These are phyloP conservation scores for Trichoderma hamatum DNA, from an alignment of 2,329 filamentous ascomycete genomes.

Conservation along the genomic window DNA sequence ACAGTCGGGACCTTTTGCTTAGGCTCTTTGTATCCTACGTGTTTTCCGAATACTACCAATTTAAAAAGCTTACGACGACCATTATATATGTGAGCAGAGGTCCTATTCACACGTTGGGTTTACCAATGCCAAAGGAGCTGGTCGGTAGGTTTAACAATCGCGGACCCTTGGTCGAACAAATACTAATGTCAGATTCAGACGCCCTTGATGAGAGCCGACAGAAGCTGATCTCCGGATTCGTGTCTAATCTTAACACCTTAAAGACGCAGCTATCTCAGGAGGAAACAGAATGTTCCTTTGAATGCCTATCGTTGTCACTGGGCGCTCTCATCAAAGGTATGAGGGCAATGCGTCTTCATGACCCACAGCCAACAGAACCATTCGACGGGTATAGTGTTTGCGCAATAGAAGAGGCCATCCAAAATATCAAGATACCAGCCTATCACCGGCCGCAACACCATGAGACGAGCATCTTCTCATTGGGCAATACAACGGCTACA, in stretches of 20 bases:
- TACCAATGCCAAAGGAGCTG: not conserved
- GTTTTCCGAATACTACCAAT: not conserved
- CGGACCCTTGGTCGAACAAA: too few species aligned
- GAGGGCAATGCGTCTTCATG: not conserved
- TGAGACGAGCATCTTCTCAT: not conserved
- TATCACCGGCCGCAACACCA: not conserved
- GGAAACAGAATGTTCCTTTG: not conserved
- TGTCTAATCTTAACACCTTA: not conserved
- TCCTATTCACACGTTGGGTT: not conserved
- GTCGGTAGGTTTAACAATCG: not conserved
- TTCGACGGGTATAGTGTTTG: not conserved
- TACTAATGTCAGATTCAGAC: not conserved
- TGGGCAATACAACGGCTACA: too few species aligned
- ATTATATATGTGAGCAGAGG: not conserved
- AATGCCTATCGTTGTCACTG: not conserved
- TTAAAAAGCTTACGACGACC: not conserved
- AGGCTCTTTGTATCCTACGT: not conserved
- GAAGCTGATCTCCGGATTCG: not conserved
- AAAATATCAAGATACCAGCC: not conserved
- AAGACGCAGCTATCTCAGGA: not conserved
- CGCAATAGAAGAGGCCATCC: not conserved
- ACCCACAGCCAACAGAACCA: not conserved
- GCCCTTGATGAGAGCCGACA: not conserved
- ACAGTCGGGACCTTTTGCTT: not conserved
- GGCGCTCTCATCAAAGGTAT: conserved; percentile 17